Percentiles rank a stretch among this genome's conserved stretches.
Conservation (phyloP, 176 grass and related monocot genomes). For the Paspalum vaginatum region DNA sequence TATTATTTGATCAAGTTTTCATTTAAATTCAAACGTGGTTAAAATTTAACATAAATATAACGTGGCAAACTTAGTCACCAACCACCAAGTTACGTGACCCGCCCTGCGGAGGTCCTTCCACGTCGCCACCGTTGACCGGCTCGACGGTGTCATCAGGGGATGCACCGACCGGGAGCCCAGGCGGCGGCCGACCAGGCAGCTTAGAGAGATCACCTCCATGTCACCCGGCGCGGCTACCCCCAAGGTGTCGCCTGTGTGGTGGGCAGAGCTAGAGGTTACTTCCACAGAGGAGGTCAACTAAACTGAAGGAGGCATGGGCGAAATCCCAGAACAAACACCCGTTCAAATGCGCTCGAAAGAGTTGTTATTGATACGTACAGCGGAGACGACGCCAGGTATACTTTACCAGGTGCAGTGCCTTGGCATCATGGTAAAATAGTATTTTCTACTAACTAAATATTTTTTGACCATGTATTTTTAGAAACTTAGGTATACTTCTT, state of each 20-base stretch:
- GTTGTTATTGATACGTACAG: background rate
- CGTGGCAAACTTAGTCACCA: too few relatives aligned
- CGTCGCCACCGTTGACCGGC: conserved; percentile 44
- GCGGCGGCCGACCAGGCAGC: conserved; percentile 22
- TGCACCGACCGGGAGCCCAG: conserved; percentile 64
- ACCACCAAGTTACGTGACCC: too few relatives aligned
- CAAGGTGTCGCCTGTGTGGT: conserved; percentile 84
- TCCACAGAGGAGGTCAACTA: conserved; percentile 61
- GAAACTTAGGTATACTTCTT: too few relatives aligned
- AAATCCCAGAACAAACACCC: background rate
- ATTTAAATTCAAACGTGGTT: too few relatives aligned
- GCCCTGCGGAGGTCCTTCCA: conserved; percentile 47
- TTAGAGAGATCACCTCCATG: conserved; percentile 85
- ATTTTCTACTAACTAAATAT: too few relatives aligned
- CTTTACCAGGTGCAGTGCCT: too few relatives aligned
- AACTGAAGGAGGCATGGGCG: background rate
- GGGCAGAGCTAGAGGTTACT: conserved; percentile 88
- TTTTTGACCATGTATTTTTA: too few relatives aligned
- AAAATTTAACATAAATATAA: too few relatives aligned
- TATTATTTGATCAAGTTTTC: too few relatives aligned
- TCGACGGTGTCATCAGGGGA: conserved; percentile 51
- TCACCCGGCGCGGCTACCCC: conserved; percentile 64
- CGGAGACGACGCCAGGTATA: too few relatives aligned
- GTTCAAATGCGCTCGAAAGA: background rate
- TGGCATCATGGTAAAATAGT: too few relatives aligned